phyloP scores from a whole-genome alignment of 352 stramenopile species.

The Phytophthora meadii region DNA sequence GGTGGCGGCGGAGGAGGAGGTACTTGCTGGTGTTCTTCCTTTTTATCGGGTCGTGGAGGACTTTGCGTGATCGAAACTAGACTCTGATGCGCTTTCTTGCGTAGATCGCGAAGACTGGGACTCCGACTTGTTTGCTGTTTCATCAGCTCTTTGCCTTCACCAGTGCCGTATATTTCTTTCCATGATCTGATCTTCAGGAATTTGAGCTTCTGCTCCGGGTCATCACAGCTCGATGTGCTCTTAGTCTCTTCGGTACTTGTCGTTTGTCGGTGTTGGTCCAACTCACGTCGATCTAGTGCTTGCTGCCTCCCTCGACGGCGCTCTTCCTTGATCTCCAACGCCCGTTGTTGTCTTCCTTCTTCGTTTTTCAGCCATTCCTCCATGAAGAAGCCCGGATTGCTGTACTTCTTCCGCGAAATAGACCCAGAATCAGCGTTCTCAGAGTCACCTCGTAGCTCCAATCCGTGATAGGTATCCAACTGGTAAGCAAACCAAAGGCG shows the following conservation, averaged over 20 bases:
- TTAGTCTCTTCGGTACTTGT: constrained; percentile 24
- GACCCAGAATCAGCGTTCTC: constrained; percentile 11
- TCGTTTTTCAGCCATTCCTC: constrained; percentile 68
- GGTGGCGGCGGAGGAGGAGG: constrained; percentile 12
- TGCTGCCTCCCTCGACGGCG: constrained; percentile 33
- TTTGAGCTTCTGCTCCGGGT: constrained; percentile 42
- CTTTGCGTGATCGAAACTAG: constrained; percentile 27
- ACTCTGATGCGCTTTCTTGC: constrained; percentile 33
- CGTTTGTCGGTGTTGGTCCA: constrained; percentile 24
- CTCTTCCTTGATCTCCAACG: constrained; percentile 42
- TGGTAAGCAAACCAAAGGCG: constrained; percentile 5
- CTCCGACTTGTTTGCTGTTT: constrained; percentile 31
- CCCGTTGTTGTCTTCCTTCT: constrained; percentile 36
- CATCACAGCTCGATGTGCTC: constrained; percentile 29
- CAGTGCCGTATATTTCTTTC: constrained; percentile 68
- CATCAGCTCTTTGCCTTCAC: constrained; percentile 62
- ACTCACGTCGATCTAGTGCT: constrained; percentile 16
- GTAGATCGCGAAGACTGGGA: constrained; percentile 31
- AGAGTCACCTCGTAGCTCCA: neutral
- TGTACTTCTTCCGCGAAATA: constrained; percentile 60
- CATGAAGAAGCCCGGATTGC: constrained; percentile 62
- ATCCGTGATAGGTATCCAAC: constrained; percentile 48
- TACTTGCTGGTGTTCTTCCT: constrained; percentile 16
- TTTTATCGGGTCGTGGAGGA: constrained; percentile 1
- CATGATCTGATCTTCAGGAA: constrained; percentile 71